Percentiles rank a stretch among this genome's conserved stretches.
Conservation (phyloP, 495 filamentous ascomycete species). For the Podospora pseudoanserina region DNA sequence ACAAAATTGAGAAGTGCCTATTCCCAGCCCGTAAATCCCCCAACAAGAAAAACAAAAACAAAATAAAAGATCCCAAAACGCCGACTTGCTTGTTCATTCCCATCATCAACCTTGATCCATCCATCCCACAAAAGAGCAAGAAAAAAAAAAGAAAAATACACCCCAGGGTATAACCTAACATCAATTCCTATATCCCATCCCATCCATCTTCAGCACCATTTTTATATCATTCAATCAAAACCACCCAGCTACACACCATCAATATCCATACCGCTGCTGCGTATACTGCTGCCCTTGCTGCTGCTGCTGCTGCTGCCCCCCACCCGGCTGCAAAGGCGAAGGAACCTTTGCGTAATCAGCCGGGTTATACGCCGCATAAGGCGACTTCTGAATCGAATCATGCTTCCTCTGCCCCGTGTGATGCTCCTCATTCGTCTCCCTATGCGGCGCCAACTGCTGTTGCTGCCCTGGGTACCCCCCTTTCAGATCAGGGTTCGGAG, state of each 20-base stretch:
- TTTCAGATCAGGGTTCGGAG: slow-evolving; percentile 37
- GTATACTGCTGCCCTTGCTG: neutral
- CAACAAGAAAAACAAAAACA: neutral
- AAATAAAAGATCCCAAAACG: neutral
- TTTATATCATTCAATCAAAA: neutral
- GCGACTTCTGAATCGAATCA: slow-evolving; percentile 23
- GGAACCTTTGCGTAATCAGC: slow-evolving; percentile 39
- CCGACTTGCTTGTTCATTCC: neutral
- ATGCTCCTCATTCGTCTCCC: slow-evolving; percentile 42
- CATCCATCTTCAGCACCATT: neutral
- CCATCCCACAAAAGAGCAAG: neutral
- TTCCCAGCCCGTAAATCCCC: neutral
- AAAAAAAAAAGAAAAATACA: neutral
- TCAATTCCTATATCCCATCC: neutral
- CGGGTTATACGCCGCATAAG: slow-evolving; percentile 40
- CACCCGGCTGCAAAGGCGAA: slow-evolving; percentile 8
- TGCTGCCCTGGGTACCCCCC: slow-evolving; percentile 32
- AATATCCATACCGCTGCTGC: neutral
- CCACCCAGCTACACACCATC: no score
- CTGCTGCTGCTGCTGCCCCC: slow-evolving; percentile 3
- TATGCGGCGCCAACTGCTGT: slow-evolving; percentile 30
- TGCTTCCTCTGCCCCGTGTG: slow-evolving; percentile 22
- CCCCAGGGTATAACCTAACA: slow-evolving; percentile 21
- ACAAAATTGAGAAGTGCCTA: neutral
- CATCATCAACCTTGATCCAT: neutral